Base-by-base conservation (phyloP, 345 rosid species). In the Salix purpurea region DNA sequence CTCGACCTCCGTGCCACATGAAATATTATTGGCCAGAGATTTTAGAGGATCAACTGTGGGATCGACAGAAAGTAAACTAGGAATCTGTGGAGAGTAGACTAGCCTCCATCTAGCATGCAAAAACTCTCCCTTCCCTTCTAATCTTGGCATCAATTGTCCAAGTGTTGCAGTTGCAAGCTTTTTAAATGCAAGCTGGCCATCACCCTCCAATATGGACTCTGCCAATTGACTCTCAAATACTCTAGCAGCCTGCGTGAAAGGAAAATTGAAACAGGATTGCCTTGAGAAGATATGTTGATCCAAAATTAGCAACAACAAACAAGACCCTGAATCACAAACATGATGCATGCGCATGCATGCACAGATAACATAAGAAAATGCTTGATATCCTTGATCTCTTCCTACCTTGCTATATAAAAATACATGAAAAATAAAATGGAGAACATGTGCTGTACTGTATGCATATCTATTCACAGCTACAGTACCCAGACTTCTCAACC, bases 41-140 rank as follows among this genome's bases (percentile, higher is more conserved):
- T 91, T 96, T 64, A 96, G 89, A 85, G 98, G 99, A 85, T 96
- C 98, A 15, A 88, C 76, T 0, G 97, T 91, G 13, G 99, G 97
- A 87, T 96, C 97, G 65, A 91, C 97, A 42, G 99, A 96, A 76
- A 96, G 99, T 82, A 96, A 86, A 81, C 94, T 93, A 58, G 99
- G 96, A 85, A 96, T 95, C 84, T 93, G 97, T 5, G 99, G 99
- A n/a, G 99, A 96, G 81, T 96, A 96, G 62, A 93, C 98, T 67
- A 96, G 85, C 84, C 98, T 96, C 99, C 99, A 96, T 80, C 99
- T 88, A 65, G 98, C 99, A 58, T 91, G 98, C 65, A 97, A 97
- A 82, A 93, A 85, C 84, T 91, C 96, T 66, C 98, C 96, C 85
- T 93, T 93, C n/a, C 97, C 98, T 89, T 96, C 97, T 79, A 96